Conservation (phyloP, 2,329 filamentous ascomycete genomes). For the Phoma sp. region DNA sequence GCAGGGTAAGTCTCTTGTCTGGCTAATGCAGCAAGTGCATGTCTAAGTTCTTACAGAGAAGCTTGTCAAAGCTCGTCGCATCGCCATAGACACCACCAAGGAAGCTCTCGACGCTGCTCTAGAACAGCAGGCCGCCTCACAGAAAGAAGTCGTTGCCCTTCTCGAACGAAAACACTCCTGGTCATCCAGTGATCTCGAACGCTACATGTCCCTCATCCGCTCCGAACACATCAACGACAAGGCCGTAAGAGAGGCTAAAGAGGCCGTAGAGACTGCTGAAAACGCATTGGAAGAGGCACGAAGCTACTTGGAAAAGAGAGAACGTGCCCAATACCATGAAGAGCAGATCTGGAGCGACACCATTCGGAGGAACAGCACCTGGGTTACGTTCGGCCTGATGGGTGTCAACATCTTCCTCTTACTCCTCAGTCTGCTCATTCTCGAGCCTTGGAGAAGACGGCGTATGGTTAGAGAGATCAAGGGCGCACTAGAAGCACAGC, state of each 20-base stretch:
- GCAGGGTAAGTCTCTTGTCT: conserved; percentile 58
- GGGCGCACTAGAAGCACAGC: conserved; percentile 42
- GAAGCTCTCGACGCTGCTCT: conserved; percentile 83
- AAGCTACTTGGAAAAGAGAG: conserved; percentile 77
- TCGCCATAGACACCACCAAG: conserved; percentile 73
- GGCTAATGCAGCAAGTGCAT: background rate
- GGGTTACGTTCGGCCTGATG: conserved; percentile 99
- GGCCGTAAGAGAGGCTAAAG: conserved; percentile 74
- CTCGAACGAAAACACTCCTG: conserved; percentile 94
- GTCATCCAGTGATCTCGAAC: conserved; percentile 84
- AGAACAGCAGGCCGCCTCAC: conserved; percentile 80
- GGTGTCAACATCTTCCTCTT: conserved; percentile 92
- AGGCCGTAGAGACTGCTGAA: conserved; percentile 76
- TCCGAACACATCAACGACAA: conserved; percentile 93
- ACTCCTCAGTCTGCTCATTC: conserved; percentile 81
- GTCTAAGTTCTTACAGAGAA: conserved; percentile 51
- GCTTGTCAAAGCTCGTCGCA: conserved; percentile 65
- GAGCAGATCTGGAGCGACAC: conserved; percentile 99
- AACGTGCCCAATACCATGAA: conserved; percentile 92
- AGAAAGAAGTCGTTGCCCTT: conserved; percentile 93
- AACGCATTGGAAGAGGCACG: conserved; percentile 78
- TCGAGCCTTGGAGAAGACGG: conserved; percentile 88
- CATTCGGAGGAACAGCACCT: conserved; percentile 93
- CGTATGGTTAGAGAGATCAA: conserved; percentile 79
- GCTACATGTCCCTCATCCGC: conserved; percentile 91